Evolutionary conservation across 371 early-diverging fungal species (phyloP).

Genomic region (Saksenaea oblongispora): DNA sequence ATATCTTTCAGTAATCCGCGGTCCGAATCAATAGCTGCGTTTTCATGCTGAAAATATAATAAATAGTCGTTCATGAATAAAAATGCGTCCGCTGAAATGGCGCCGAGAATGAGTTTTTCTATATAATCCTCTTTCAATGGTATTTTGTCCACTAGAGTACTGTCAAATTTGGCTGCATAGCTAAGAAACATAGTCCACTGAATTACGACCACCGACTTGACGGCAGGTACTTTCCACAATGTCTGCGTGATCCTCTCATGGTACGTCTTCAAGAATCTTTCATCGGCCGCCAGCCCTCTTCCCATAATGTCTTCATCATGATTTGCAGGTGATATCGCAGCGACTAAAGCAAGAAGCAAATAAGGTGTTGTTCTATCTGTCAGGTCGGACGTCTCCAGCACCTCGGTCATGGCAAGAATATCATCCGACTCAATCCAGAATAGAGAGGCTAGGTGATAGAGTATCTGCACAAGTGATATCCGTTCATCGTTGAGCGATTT

Average conservation of each 20-base stretch:
- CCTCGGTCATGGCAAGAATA: constrained; percentile 50
- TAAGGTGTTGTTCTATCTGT: constrained; percentile 57
- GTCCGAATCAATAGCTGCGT: constrained; percentile 35
- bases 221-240: constrained; percentile 55
- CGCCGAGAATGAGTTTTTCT: constrained; percentile 58
- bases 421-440: constrained; percentile 53
- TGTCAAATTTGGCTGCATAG: constrained; percentile 43
- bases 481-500: constrained; percentile 58
- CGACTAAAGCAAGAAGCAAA: constrained; percentile 56
- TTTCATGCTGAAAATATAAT: constrained; percentile 57
- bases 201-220: constrained; percentile 64
- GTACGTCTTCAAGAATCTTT: constrained; percentile 22
- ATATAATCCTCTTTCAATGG: constrained; percentile 61
- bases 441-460: constrained; percentile 56
- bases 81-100: constrained; percentile 60
- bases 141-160: constrained; percentile 42
- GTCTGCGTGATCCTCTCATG: constrained; percentile 31
- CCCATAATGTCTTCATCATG: constrained; percentile 18
- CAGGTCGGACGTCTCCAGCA: constrained; percentile 54
- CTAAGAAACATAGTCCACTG: constrained; percentile 71
- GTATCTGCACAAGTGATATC: constrained; percentile 54
- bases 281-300: constrained; percentile 10
- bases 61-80: constrained; percentile 70
- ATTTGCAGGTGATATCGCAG: constrained; percentile 47
- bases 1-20: constrained; percentile 14